phyloP scores from a whole-genome alignment of 345 rosid species.

The Stellera chamaejasme region DNA sequence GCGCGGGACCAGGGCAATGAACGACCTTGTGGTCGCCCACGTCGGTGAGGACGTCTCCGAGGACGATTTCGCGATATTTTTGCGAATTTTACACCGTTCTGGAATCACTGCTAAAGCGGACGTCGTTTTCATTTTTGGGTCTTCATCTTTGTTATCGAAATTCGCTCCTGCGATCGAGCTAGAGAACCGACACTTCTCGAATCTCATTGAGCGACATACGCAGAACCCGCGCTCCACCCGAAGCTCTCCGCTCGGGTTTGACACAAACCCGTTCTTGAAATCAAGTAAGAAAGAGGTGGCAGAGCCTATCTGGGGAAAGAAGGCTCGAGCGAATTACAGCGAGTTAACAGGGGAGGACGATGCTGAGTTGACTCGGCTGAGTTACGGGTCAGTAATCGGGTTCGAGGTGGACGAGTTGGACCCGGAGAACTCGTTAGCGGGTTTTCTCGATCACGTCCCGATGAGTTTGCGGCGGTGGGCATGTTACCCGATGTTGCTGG shows the following conservation, averaged over 20 bases:
- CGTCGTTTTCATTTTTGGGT: slow-evolving; percentile 38
- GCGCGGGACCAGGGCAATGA: slow-evolving; percentile 51
- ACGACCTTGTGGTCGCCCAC: slow-evolving; percentile 58
- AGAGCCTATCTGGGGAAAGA: slow-evolving; percentile 87
- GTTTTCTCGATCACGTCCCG: slow-evolving; percentile 67
- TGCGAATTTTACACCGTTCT: slow-evolving; percentile 55
- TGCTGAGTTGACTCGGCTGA: slow-evolving; percentile 35
- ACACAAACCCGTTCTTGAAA: slow-evolving; percentile 34
- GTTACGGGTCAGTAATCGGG: slow-evolving; percentile 78
- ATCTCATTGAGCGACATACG: slow-evolving; percentile 30
- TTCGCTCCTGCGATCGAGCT: slow-evolving; percentile 34
- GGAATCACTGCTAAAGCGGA: slow-evolving; percentile 66
- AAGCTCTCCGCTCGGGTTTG: slow-evolving; percentile 32
- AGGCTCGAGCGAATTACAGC: slow-evolving; percentile 21
- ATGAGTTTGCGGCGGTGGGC: slow-evolving; percentile 79
- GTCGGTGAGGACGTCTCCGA: slow-evolving; percentile 40
- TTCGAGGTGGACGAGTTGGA: slow-evolving; percentile 77
- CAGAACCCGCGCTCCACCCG: slow-evolving; percentile 20
- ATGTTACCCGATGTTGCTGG: slow-evolving; percentile 80
- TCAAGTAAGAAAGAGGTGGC: slow-evolving; percentile 28
- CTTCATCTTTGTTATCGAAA: slow-evolving; percentile 20
- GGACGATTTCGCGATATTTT: slow-evolving; percentile 50
- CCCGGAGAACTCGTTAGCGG: slow-evolving; percentile 80
- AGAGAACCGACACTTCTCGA: slow-evolving; percentile 64
- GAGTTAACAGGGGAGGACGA: slow-evolving; percentile 8